These are phyloP conservation scores for Quercus variabilis DNA, from an alignment of 306 rosid species.

Conservation along the genomic window DNA sequence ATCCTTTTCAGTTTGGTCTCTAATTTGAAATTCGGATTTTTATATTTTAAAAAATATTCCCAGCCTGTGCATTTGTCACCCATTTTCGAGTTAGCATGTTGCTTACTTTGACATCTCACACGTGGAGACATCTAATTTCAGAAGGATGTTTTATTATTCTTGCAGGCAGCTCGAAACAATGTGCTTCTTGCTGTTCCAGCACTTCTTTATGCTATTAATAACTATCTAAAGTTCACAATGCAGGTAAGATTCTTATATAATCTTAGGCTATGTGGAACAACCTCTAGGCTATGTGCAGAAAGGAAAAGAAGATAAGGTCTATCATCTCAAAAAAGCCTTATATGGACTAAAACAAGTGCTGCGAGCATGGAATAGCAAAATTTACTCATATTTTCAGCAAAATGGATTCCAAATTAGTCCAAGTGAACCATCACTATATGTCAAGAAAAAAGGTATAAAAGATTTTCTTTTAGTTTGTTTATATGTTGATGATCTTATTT, in stretches of 20 bases:
- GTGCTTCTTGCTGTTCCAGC: constrained; percentile 98
- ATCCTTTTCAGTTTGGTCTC: background rate
- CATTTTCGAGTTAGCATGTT: background rate
- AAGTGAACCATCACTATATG: no score
- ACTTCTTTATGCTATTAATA: constrained; percentile 88
- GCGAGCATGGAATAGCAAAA: no score
- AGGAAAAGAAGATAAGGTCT: no score
- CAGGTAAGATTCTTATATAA: constrained; percentile 55
- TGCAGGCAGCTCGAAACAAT: constrained; percentile 96
- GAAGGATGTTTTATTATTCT: constrained; percentile 22
- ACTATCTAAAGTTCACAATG: constrained; percentile 96
- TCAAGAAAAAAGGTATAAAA: no score
- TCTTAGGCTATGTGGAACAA: no score
- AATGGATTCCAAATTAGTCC: no score
- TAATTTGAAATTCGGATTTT: background rate
- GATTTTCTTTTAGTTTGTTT: no score
- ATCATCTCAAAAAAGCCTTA: no score
- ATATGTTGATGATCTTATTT: no score
- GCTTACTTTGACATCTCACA: background rate
- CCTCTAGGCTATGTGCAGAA: no score
- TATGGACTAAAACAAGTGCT: no score
- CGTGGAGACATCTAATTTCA: background rate
- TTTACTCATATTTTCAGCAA: no score
- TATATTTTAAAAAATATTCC: background rate
- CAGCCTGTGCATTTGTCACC: background rate